Conservation (phyloP, 306 rosid species). For the Acacia crassicarpa region DNA sequence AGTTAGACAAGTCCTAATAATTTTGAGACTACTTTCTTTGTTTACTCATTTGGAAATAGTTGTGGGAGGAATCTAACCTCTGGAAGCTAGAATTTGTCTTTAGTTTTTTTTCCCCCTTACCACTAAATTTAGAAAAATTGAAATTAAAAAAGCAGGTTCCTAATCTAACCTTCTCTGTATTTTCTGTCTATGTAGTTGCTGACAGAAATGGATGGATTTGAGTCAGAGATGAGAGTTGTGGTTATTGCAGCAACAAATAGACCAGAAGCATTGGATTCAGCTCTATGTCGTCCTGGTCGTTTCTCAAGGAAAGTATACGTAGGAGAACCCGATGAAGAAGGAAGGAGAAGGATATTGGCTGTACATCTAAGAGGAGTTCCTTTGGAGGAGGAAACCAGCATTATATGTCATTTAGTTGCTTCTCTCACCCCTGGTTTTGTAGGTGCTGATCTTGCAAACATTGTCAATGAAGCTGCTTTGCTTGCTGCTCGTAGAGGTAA, state of each 20-base stretch:
- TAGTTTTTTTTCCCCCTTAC: background rate
- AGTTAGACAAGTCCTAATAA: background rate
- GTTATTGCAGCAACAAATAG: constrained; percentile 96
- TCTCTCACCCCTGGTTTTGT: constrained; percentile 85
- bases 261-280: constrained; percentile 94
- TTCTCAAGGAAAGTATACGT: constrained; percentile 92
- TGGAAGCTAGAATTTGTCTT: background rate
- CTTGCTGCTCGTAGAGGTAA: constrained; percentile 96
- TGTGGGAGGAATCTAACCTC: background rate
- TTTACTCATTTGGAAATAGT: background rate
- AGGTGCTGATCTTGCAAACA: constrained; percentile 95
- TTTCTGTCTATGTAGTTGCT: constrained; percentile 57
- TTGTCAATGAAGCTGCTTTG: constrained; percentile 87
- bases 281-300: constrained; percentile 96
- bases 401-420: constrained; percentile 77
- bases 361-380: constrained; percentile 94
- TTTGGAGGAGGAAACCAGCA: constrained; percentile 67
- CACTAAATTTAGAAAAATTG: background rate
- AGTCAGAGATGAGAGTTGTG: constrained; percentile 80
- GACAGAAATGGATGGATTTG: constrained; percentile 99
- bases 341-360: constrained; percentile 88
- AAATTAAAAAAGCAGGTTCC: no score
- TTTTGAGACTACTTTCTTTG: background rate
- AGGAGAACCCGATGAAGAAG: constrained; percentile 93
- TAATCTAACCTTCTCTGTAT: constrained; percentile 17